A percentile compares a stretch with the other conserved stretches of the same genome.
These are phyloP conservation scores for Deinandra increscens DNA, from an alignment of 129 eudicot species.

Conservation along the genomic window DNA sequence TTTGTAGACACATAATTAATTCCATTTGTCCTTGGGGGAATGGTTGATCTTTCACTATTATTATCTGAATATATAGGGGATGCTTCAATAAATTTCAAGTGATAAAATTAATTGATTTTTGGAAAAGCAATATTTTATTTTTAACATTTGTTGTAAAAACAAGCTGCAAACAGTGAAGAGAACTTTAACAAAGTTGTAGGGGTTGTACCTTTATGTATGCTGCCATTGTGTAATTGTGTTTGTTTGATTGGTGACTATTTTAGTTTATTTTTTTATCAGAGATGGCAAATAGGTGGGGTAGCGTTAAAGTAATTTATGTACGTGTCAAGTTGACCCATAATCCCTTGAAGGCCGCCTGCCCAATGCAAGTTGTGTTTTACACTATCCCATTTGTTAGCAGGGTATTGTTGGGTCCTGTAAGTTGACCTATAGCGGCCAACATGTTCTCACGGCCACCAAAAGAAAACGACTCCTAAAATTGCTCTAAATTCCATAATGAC, in stretches of 20 bases:
- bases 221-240: constrained; percentile 3
- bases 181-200: no score
- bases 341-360: no score
- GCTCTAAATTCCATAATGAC: background rate
- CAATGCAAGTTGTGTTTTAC: no score
- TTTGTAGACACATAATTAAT: background rate
- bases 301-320: background rate
- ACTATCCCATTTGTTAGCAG: no score
- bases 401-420: no score
- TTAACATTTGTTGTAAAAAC: background rate
- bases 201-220: background rate
- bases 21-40: background rate
- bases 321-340: background rate
- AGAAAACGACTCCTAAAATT: background rate
- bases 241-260: background rate
- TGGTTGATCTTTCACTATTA: background rate
- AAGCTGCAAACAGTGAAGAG: background rate
- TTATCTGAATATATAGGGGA: background rate
- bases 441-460: background rate
- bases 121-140: background rate
- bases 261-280: background rate
- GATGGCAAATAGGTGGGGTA: background rate
- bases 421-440: no score
- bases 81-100: background rate
- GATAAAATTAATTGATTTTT: background rate